Conservation (phyloP, 805 yeast genomes). For the Metschnikowia continentalis region DNA sequence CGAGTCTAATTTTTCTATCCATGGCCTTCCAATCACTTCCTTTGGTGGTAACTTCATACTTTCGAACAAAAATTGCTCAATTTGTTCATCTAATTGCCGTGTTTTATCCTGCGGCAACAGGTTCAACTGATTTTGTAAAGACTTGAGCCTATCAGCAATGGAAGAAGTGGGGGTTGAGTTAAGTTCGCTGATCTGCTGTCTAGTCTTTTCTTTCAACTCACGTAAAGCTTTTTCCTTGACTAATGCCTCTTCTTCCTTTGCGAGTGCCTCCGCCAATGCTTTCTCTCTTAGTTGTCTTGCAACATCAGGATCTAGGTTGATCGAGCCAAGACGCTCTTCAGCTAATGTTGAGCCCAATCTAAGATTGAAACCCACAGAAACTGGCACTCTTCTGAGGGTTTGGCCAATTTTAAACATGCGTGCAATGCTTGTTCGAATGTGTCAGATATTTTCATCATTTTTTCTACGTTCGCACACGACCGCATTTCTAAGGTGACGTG, state of each 20-base stretch:
- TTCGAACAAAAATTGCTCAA: slow-evolving; percentile 34
- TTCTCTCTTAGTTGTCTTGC: slow-evolving; percentile 32
- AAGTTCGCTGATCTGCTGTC: slow-evolving; percentile 26
- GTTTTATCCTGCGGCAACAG: slow-evolving; percentile 30
- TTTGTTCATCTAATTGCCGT: slow-evolving; percentile 37
- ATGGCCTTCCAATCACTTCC: slow-evolving; percentile 31
- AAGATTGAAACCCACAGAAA: background rate
- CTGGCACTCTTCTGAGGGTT: background rate
- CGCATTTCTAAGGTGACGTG: background rate
- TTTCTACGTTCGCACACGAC: slow-evolving; percentile 4
- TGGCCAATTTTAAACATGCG: slow-evolving; percentile 1
- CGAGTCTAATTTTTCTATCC: slow-evolving; percentile 20
- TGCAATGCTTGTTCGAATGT: background rate
- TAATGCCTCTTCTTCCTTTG: slow-evolving; percentile 39
- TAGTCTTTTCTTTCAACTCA: slow-evolving; percentile 28
- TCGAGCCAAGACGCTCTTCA: background rate
- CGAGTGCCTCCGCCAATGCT: slow-evolving; percentile 42
- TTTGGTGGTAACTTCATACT: slow-evolving; percentile 30
- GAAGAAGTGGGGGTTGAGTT: slow-evolving; percentile 32
- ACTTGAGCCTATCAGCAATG: slow-evolving; percentile 26
- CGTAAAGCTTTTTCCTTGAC: slow-evolving; percentile 32
- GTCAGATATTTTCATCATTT: slow-evolving; percentile 1
- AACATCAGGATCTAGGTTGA: background rate
- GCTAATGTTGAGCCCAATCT: slow-evolving; percentile 1
- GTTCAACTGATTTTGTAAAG: slow-evolving; percentile 29